Evolutionary conservation across 176 grass and related monocot genomes (phyloP), one percentile per base, ranked within the genome.

Genomic region (Cenchrus fungigraminus): DNA sequence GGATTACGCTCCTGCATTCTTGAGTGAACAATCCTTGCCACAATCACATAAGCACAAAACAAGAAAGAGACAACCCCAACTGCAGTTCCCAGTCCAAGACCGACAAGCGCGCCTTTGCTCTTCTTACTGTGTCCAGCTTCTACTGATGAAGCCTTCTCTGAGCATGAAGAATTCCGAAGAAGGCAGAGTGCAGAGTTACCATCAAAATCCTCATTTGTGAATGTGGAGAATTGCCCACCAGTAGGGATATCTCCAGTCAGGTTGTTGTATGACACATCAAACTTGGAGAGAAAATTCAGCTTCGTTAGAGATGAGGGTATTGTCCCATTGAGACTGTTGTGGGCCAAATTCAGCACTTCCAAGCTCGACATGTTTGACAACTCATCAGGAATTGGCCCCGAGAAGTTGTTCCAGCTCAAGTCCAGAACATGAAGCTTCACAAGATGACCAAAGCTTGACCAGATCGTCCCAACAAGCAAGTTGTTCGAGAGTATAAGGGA

Each of bases 221-320:
- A 99, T 37, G 93, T 89, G 8, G 28, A 92, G 84, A 99, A 99
- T 43, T 99, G 97, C 9, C 97, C 97, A 51, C 93, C 97, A 4
- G 88, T 73, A 25, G 93, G 97, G 60, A 99, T 76, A 73, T 79
- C 52, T 74, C 97, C 97, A 2, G 50, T 3, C 70, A 99, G 80
- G 45, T 92, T 90, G 83, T 99, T 99, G 79, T 80, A 87, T 0
- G 93, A 89, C 43, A 96, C 93, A 65, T 92, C 88, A 79, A 99
- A 99, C 34, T 79, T 87, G 0, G 97, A 99, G 28, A 99, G 87
- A 68, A 99, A 99, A 87, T 83, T 99, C 3, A 99, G 82, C 58
- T 87, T 91, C 0, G 78, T 89, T 10, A 99, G 74, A 88, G 93
- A 96, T 8, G 9, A 54, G 2, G 97, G 97, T 88, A 99, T 99